A percentile compares a stretch with the other conserved stretches of the same genome.
phyloP scores from a whole-genome alignment of 2,329 filamentous ascomycete genomes.

The Neopestalotiopsis clavispora region DNA sequence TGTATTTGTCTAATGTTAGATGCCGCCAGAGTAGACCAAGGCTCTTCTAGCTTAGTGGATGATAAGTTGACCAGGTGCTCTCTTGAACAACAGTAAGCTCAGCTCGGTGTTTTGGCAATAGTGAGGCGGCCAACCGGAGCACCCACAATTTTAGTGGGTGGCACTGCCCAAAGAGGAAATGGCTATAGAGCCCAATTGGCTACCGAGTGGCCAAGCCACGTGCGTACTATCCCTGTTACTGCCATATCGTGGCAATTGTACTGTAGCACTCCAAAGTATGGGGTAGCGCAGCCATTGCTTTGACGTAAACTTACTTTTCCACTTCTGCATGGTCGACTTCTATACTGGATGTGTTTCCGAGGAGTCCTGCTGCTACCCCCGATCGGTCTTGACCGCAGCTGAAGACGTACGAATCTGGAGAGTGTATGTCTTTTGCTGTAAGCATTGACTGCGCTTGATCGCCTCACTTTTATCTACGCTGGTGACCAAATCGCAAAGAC shows the following conservation, averaged over 20 bases:
- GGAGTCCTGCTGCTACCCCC: background rate
- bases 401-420: background rate
- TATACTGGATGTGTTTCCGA: background rate
- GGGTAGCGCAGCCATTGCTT: background rate
- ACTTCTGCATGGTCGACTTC: background rate
- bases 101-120: background rate
- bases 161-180: background rate
- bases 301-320: background rate
- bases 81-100: background rate
- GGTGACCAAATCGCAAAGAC: background rate
- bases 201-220: background rate
- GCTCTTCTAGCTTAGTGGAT: background rate
- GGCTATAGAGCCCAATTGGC: background rate
- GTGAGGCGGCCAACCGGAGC: background rate
- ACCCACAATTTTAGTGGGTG: background rate
- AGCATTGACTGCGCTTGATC: background rate
- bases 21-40: background rate
- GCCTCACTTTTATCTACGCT: background rate
- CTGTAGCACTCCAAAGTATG: too few species aligned
- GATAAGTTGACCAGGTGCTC: background rate
- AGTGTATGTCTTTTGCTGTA: constrained; percentile 1
- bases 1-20: background rate
- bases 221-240: too few species aligned
- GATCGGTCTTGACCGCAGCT: background rate
- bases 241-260: too few species aligned